Base-by-base conservation (phyloP, 768 basidiomycete species). In the Agaricus sinodeliciosus region DNA sequence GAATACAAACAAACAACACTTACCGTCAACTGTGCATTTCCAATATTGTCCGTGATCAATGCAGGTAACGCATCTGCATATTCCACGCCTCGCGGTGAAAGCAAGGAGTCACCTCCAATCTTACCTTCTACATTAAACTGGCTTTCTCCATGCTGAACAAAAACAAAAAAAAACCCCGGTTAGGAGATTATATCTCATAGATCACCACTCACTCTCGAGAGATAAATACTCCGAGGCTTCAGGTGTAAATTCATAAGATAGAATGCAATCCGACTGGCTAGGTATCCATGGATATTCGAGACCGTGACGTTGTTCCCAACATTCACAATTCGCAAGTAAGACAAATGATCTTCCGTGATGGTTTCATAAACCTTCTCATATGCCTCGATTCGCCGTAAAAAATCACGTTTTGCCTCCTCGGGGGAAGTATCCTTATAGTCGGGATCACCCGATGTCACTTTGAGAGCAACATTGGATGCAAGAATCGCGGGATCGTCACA, bases 191-290 rank as follows among this genome's bases (percentile, higher is more conserved):
- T 35, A 46, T 12, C 37, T 28, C 16, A 27, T 49, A 27, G n/a
- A 45, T 13, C 46, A 12, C 35, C 9, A 69, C 85, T 62, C 63
- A 97, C 95, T 61, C 96, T 72, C 4, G 96, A 97, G 55, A 99
- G 80, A 70, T 93, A 99, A 56, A 99, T 98, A 65, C 86, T 92
- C 54, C 96, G 79, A 5, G 96, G 95, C 61, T 96, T 96, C 60
- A 99, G 73, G 68, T 99, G 96, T 61, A 98, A 67, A 67, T 97
- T 97, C 94, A 97, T 98, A 50, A 99, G 76, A 69, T 94, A 99
- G 71, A 95, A 99, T 16, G 93, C 95, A 59, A 99, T 93, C 34
- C 96, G 87, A 76, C 91, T 93, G 63, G 94, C 92, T 55, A 99
- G 71, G 63, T 99, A 99, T 12, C 94, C 94, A 63, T 94, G 83